These are phyloP conservation scores for Tetrapisispora arboricola DNA, from an alignment of 805 yeast genomes.

Conservation along the genomic window DNA sequence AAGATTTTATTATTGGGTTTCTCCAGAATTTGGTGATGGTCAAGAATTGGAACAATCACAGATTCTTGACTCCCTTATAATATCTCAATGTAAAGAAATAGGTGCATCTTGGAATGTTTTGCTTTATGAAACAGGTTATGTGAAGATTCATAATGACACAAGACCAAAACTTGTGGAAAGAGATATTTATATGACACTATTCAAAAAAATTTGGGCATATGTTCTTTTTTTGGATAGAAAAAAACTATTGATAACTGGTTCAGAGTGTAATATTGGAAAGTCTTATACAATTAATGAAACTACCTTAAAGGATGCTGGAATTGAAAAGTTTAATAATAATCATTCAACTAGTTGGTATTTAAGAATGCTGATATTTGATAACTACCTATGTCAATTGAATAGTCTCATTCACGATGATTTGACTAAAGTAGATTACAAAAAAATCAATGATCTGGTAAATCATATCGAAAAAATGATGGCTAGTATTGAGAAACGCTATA, in stretches of 20 bases:
- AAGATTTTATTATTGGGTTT: conserved; percentile 27
- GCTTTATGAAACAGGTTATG: conserved; percentile 9
- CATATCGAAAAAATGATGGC: conserved; percentile 7
- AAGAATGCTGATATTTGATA: conserved; percentile 13
- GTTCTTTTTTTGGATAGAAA: conserved; percentile 26
- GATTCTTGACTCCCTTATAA: conserved; percentile 22
- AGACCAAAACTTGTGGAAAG: conserved; percentile 14
- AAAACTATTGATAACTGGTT: conserved; percentile 21
- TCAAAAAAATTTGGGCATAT: conserved; percentile 20
- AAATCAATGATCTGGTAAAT: conserved; percentile 5
- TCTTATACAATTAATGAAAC: conserved; percentile 6
- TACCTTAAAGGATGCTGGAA: neutral
- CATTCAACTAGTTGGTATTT: conserved; percentile 13
- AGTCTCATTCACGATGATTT: conserved; percentile 16
- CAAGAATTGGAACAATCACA: conserved; percentile 20
- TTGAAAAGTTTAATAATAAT: neutral
- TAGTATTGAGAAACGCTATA: conserved; percentile 3
- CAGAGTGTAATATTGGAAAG: conserved; percentile 21
- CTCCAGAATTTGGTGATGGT: conserved; percentile 29
- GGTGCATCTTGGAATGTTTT: conserved; percentile 23
- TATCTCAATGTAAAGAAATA: conserved; percentile 21
- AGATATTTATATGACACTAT: conserved; percentile 11
- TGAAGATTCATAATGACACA: conserved; percentile 13
- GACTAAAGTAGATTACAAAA: conserved; percentile 11
- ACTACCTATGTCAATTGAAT: conserved; percentile 10